Conservation (phyloP, 805 yeast genomes). For the Metschnikowia aberdeeniae region DNA sequence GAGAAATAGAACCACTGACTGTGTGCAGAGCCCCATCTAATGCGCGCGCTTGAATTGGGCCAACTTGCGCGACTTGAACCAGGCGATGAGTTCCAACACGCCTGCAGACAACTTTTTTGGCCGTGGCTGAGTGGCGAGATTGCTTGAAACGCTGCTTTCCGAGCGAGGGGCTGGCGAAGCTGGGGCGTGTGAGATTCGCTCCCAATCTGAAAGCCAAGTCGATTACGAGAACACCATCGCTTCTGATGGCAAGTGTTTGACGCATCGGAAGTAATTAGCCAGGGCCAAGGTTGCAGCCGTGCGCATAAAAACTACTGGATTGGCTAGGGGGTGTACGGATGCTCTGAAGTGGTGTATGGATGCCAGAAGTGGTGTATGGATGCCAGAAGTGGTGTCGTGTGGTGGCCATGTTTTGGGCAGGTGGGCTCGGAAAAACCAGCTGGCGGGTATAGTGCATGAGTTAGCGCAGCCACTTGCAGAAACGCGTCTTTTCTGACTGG, state of each 20-base stretch:
- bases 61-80: background rate
- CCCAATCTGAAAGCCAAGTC: too few relatives aligned
- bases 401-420: background rate
- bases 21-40: background rate
- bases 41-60: background rate
- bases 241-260: too few relatives aligned
- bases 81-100: conserved; percentile 2
- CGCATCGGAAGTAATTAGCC: too few relatives aligned
- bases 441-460: background rate
- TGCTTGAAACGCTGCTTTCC: too few relatives aligned
- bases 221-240: too few relatives aligned
- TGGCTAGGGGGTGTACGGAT: too few relatives aligned
- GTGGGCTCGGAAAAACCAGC: background rate
- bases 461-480: background rate
- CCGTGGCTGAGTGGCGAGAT: background rate
- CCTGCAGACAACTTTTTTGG: conserved; percentile 2
- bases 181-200: too few relatives aligned
- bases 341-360: too few relatives aligned
- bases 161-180: too few relatives aligned
- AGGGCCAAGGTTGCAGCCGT: too few relatives aligned
- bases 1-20: background rate
- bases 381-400: background rate
- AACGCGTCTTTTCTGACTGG: background rate
- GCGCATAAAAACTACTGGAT: too few relatives aligned
- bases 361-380: too few relatives aligned